Conservation (phyloP, 495 filamentous ascomycete genomes). For the Penicillium bovifimosum region DNA sequence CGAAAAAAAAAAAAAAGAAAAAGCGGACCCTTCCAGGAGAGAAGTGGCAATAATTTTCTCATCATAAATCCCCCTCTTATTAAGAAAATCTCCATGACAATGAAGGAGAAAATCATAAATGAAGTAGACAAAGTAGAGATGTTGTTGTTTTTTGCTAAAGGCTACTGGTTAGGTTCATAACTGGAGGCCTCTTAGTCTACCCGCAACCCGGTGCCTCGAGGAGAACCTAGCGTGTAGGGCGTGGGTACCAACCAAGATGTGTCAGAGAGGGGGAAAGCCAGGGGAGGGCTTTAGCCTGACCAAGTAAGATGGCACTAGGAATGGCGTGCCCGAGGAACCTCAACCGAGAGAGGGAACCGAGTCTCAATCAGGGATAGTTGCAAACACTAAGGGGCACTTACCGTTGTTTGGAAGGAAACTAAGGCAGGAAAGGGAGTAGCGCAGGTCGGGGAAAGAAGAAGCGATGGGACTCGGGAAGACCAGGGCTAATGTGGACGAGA, state of each 20-base stretch:
- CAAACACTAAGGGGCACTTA: not conserved
- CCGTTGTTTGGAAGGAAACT: slow-evolving; percentile 11
- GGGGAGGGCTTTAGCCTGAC: not conserved
- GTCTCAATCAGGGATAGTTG: slow-evolving; percentile 14
- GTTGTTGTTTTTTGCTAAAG: slow-evolving; percentile 17
- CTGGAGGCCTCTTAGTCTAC: slow-evolving; percentile 36
- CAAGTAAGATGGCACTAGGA: slow-evolving; percentile 17
- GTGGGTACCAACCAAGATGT: slow-evolving; percentile 37
- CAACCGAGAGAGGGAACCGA: slow-evolving; percentile 17
- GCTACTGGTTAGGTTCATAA: slow-evolving; percentile 30
- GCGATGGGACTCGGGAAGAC: slow-evolving; percentile 29
- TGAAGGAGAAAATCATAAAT: not conserved
- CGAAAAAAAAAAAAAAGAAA: slow-evolving; percentile 6
- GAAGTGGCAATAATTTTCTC: slow-evolving; percentile 8
- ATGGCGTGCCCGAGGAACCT: slow-evolving; percentile 42
- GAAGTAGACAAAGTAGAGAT: not conserved
- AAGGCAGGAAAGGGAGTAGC: slow-evolving; percentile 29
- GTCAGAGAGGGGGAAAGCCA: slow-evolving; percentile 10
- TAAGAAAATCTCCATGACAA: not conserved
- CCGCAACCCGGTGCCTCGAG: slow-evolving; percentile 31
- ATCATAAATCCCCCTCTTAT: not conserved
- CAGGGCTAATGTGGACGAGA: slow-evolving; percentile 20
- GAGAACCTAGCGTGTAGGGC: slow-evolving; percentile 39
- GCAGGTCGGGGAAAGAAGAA: slow-evolving; percentile 35
- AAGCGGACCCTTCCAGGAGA: slow-evolving; percentile 13